These are phyloP conservation scores for Pseudogymnoascus sp. DNA, from an alignment of 2,329 filamentous ascomycete species.

Conservation along the genomic window DNA sequence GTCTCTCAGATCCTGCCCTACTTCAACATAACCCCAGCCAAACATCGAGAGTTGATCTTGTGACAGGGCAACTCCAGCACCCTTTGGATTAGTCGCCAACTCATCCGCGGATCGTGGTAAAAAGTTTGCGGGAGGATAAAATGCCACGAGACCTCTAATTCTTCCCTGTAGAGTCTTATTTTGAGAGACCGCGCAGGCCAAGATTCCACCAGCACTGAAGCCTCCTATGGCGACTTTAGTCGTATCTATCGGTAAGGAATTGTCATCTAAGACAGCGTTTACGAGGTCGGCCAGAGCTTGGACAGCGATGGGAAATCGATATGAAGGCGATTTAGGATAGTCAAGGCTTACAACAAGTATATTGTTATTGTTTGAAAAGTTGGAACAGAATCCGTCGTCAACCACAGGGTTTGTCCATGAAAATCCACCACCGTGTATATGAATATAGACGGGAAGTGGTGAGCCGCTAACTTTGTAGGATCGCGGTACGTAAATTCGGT, in stretches of 20 bases:
- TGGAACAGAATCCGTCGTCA: slow-evolving; percentile 40
- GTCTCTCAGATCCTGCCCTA: slow-evolving; percentile 20
- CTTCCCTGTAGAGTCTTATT: slow-evolving; percentile 21
- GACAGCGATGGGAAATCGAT: slow-evolving; percentile 36
- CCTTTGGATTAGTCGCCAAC: not conserved
- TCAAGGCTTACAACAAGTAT: slow-evolving; percentile 39
- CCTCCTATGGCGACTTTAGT: slow-evolving; percentile 36
- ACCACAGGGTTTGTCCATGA: slow-evolving; percentile 33
- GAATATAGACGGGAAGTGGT: slow-evolving; percentile 36
- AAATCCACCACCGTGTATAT: slow-evolving; percentile 46
- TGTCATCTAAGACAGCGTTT: slow-evolving; percentile 34
- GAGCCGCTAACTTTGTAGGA: slow-evolving; percentile 23
- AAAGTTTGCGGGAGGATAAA: slow-evolving; percentile 31
- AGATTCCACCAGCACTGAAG: slow-evolving; percentile 44
- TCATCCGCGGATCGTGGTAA: not conserved
- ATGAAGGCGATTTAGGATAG: slow-evolving; percentile 39
- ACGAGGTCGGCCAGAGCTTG: slow-evolving; percentile 38
- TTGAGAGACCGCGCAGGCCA: slow-evolving; percentile 36
- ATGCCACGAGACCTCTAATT: slow-evolving; percentile 32
- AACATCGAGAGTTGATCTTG: slow-evolving; percentile 13
- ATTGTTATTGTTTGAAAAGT: slow-evolving; percentile 33
- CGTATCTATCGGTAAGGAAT: slow-evolving; percentile 36
- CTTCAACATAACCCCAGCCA: slow-evolving; percentile 19
- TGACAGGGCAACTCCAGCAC: not conserved
- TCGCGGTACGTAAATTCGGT: slow-evolving; percentile 34